A percentile compares a stretch with the other conserved stretches of the same genome.
These are phyloP conservation scores for Ochetophila trinervis DNA, from an alignment of 306 rosid genomes.

Conservation along the genomic window DNA sequence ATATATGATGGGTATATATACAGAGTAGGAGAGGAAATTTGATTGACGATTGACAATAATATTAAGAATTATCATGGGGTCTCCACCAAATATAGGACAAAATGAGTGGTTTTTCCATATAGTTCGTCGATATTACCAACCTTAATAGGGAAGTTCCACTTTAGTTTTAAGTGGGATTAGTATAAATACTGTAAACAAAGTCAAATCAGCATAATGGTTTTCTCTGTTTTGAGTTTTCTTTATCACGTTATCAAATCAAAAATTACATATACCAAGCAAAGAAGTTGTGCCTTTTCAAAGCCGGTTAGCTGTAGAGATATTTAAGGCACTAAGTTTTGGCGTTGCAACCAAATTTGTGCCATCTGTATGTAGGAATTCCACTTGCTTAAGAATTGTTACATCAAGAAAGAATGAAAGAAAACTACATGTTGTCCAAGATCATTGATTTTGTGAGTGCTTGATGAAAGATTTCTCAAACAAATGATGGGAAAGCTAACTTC, in stretches of 20 bases:
- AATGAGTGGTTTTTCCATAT: constrained; percentile 27
- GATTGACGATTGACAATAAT: neutral
- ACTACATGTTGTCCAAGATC: too few relatives aligned
- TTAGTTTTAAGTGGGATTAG: constrained; percentile 35
- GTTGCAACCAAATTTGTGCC: constrained; percentile 1
- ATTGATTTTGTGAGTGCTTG: too few relatives aligned
- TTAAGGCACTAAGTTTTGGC: too few relatives aligned
- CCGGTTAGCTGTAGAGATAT: too few relatives aligned
- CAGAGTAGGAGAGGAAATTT: neutral
- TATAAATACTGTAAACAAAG: neutral
- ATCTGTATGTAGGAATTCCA: neutral
- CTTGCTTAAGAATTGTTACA: neutral
- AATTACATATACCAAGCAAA: neutral
- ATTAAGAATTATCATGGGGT: constrained; percentile 3
- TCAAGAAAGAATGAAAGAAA: neutral
- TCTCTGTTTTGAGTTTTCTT: constrained; percentile 24
- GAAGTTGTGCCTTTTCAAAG: too few relatives aligned
- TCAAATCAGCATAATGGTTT: constrained; percentile 20
- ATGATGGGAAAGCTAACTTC: too few relatives aligned
- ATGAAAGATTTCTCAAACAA: too few relatives aligned
- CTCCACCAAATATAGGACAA: constrained; percentile 17
- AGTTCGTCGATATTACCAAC: constrained; percentile 31
- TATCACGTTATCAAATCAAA: constrained; percentile 22
- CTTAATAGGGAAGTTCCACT: constrained; percentile 35
- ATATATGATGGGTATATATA: neutral